phyloP scores from a whole-genome alignment of 495 filamentous ascomycete species.

The Penicillium turbatum region DNA sequence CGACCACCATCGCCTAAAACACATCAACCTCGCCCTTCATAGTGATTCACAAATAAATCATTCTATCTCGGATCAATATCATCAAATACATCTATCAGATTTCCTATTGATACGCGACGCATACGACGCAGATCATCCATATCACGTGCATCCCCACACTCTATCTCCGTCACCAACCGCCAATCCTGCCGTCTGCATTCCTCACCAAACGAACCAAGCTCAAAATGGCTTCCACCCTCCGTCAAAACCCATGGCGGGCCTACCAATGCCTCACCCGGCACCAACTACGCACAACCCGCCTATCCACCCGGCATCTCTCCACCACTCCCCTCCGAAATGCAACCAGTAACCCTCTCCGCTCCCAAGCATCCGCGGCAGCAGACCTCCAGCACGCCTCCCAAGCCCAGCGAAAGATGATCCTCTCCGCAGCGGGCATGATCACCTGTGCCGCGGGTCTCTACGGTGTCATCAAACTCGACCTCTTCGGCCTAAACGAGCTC shows the following conservation, averaged over 20 bases:
- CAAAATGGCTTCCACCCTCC: conserved; percentile 26
- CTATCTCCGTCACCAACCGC: conserved; percentile 14
- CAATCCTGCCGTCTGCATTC: conserved; percentile 3
- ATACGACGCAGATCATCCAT: conserved; percentile 20
- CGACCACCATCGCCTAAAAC: too few relatives aligned
- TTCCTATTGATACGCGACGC: too few relatives aligned
- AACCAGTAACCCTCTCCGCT: conserved; percentile 30
- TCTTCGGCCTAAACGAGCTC: conserved; percentile 33
- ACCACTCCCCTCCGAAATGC: conserved; percentile 26
- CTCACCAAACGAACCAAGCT: conserved; percentile 8
- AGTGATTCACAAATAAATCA: too few relatives aligned
- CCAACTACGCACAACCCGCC: conserved; percentile 13
- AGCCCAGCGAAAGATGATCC: conserved; percentile 29
- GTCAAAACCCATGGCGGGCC: conserved; percentile 29
- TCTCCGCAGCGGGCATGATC: conserved; percentile 37
- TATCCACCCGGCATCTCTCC: conserved; percentile 24
- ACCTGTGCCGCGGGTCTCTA: conserved; percentile 37
- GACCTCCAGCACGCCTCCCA: conserved; percentile 24
- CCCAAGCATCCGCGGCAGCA: conserved; percentile 11
- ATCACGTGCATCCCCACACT: conserved; percentile 29
- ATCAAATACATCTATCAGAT: too few relatives aligned
- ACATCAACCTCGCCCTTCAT: too few relatives aligned
- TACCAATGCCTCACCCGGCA: conserved; percentile 35
- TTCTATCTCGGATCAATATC: too few relatives aligned
- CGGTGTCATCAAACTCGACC: conserved; percentile 36